phyloP scores from a whole-genome alignment of 169 alveolate species.

The Eimeria brunetti region DNA sequence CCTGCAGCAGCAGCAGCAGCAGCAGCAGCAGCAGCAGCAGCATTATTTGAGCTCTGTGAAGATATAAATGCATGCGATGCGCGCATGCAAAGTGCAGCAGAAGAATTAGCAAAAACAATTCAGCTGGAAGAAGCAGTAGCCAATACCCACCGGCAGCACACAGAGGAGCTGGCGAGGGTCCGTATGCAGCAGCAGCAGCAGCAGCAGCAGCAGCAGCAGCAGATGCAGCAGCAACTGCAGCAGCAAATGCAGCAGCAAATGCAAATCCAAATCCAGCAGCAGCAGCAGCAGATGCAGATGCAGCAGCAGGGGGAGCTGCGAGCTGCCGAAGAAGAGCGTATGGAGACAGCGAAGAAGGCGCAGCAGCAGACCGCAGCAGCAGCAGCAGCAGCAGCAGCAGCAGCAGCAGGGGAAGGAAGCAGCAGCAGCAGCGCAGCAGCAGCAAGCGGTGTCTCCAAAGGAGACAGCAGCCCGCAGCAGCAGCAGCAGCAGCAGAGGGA shows the following conservation, averaged over 20 bases:
- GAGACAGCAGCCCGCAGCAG: no score
- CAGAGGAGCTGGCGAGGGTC: neutral
- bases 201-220: constrained; percentile 1
- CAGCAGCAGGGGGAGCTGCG: neutral
- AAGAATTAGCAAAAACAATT: neutral
- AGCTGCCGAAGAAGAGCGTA: neutral
- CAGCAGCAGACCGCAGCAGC: neutral
- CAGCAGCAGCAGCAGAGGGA: neutral
- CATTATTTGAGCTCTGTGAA: neutral
- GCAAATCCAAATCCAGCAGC: no score
- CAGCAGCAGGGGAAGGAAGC: neutral
- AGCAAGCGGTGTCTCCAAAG: neutral
- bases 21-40: constrained; percentile 11
- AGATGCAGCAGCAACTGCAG: constrained; percentile 3
- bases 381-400: neutral
- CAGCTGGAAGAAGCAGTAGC: constrained; percentile 12
- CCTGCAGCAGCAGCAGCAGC: constrained; percentile 16
- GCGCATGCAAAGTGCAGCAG: neutral
- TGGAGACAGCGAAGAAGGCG: neutral
- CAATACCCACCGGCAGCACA: constrained; percentile 20
- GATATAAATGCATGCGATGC: constrained; percentile 36
- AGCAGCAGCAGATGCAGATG: neutral
- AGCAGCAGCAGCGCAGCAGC: neutral
- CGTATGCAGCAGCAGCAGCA: constrained; percentile 45
- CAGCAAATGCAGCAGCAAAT: neutral